These are phyloP conservation scores for Rostrohypoxylon terebratum DNA, from an alignment of 495 filamentous ascomycete species.

Conservation along the genomic window DNA sequence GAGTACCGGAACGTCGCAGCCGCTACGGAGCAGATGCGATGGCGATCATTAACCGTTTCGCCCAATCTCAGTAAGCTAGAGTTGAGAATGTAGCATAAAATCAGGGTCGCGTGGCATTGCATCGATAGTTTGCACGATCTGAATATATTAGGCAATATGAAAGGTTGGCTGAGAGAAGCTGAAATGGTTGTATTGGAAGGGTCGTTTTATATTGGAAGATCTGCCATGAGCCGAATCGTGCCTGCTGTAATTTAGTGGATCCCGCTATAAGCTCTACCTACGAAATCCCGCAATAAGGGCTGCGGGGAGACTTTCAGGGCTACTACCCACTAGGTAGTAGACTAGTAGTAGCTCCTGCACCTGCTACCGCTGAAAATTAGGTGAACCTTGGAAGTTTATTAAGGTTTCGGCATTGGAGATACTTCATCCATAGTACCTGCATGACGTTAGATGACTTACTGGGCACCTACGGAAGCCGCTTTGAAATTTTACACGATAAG, in stretches of 20 bases:
- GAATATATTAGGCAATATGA: slow-evolving; percentile 34
- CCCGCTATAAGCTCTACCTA: slow-evolving; percentile 25
- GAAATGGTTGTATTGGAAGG: not conserved
- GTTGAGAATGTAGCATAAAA: not conserved
- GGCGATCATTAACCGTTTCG: slow-evolving; percentile 10
- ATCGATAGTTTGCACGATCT: not conserved
- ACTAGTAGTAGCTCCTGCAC: slow-evolving; percentile 25
- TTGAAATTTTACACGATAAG: not conserved
- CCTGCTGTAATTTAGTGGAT: slow-evolving; percentile 17
- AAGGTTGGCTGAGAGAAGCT: not conserved
- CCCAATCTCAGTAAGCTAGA: slow-evolving; percentile 5
- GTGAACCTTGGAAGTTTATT: not conserved
- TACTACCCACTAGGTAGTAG: too few relatives aligned
- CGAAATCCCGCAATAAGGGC: slow-evolving; percentile 38
- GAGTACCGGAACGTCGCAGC: slow-evolving; percentile 26
- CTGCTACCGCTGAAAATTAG: not conserved
- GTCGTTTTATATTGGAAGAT: slow-evolving; percentile 25
- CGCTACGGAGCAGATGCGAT: not conserved
- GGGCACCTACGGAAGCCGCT: not conserved
- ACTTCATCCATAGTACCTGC: slow-evolving; percentile 29
- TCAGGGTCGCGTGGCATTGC: slow-evolving; percentile 11
- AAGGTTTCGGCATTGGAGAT: slow-evolving; percentile 9
- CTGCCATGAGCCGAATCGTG: slow-evolving; percentile 20
- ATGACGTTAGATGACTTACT: slow-evolving; percentile 7
- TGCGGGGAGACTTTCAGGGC: slow-evolving; percentile 20